Percentiles rank a stretch among this genome's conserved stretches.
Evolutionary conservation across 192 early-diverging fungal species (phyloP).

Genomic region (Gryganskiella cystojenkinii): DNA sequence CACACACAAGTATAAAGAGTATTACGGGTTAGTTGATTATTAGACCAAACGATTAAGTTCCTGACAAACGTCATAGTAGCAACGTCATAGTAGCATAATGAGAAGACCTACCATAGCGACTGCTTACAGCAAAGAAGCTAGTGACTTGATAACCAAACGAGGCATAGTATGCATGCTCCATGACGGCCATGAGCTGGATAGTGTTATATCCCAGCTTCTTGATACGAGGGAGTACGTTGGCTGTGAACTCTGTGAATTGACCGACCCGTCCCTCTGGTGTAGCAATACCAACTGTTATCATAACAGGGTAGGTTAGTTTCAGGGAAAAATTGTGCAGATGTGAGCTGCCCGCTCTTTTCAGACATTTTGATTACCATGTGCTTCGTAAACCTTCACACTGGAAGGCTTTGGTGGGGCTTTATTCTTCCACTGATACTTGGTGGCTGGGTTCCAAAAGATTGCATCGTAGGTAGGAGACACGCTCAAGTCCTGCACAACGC

Average conservation of each 20-base stretch:
- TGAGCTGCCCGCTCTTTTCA: background rate
- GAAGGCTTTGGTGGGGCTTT: conserved; percentile 70
- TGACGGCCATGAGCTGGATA: conserved; percentile 91
- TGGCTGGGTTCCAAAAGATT: conserved; percentile 94
- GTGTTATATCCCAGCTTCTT: conserved; percentile 84
- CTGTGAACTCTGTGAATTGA: conserved; percentile 92
- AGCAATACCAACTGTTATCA: conserved; percentile 85
- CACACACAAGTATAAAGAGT: no score
- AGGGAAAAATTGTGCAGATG: background rate
- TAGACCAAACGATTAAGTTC: no score
- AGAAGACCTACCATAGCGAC: conserved; percentile 76
- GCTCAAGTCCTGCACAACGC: conserved; percentile 86
- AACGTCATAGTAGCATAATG: background rate
- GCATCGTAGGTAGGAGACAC: conserved; percentile 87
- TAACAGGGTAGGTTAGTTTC: background rate
- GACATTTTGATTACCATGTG: conserved; percentile 73
- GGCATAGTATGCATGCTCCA: conserved; percentile 99
- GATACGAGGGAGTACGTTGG: conserved; percentile 88
- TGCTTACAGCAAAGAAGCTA: conserved; percentile 93
- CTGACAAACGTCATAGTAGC: background rate
- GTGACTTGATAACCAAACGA: conserved; percentile 99
- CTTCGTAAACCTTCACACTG: conserved; percentile 89
- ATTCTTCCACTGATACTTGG: conserved; percentile 84
- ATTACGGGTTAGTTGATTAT: no score
- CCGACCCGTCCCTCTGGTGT: conserved; percentile 83